A percentile compares a stretch with the other conserved stretches of the same genome.
Evolutionary conservation across 2,329 filamentous ascomycete species (phyloP).

Genomic region (Fusarium phyllophilum): DNA sequence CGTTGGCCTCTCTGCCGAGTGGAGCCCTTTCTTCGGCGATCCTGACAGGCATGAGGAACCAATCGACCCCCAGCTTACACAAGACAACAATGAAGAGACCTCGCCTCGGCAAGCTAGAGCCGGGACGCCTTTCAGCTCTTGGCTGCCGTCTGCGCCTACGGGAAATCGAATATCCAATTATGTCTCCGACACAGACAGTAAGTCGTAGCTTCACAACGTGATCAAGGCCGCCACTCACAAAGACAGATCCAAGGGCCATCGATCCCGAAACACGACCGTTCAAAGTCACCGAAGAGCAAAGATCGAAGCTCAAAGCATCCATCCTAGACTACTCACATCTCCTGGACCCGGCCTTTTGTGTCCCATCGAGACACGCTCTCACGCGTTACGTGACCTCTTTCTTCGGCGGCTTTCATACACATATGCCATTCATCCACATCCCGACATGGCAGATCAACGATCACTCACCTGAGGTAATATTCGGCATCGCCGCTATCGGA

Average conservation of each 20-base stretch:
- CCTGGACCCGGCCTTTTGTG: conserved; percentile 44
- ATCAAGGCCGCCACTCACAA: not conserved
- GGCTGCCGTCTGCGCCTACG: conserved; percentile 51
- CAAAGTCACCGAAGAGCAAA: conserved; percentile 50
- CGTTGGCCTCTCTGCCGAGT: conserved; percentile 51
- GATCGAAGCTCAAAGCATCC: conserved; percentile 33
- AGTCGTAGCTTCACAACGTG: not conserved
- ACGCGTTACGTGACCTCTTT: conserved; percentile 47
- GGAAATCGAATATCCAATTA: conserved; percentile 41
- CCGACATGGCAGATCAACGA: conserved; percentile 49
- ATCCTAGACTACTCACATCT: conserved; percentile 20
- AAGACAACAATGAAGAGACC: not conserved
- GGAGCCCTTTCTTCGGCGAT: conserved; percentile 51
- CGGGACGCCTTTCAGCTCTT: conserved; percentile 51
- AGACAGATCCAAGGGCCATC: not conserved
- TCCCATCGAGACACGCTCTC: conserved; percentile 51
- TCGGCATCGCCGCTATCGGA: conserved; percentile 48
- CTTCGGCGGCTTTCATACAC: conserved; percentile 49
- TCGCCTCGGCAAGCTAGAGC: conserved; percentile 1
- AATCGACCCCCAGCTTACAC: not conserved
- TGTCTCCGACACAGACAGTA: conserved; percentile 14
- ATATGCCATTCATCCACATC: conserved; percentile 52
- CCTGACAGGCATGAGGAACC: conserved; percentile 20
- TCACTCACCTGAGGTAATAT: conserved; percentile 46
- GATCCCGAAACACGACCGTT: conserved; percentile 26